A percentile compares a stretch with the other conserved stretches of the same genome.
phyloP scores from a whole-genome alignment of 768 basidiomycete species.

The Phlegmacium glaucopus region DNA sequence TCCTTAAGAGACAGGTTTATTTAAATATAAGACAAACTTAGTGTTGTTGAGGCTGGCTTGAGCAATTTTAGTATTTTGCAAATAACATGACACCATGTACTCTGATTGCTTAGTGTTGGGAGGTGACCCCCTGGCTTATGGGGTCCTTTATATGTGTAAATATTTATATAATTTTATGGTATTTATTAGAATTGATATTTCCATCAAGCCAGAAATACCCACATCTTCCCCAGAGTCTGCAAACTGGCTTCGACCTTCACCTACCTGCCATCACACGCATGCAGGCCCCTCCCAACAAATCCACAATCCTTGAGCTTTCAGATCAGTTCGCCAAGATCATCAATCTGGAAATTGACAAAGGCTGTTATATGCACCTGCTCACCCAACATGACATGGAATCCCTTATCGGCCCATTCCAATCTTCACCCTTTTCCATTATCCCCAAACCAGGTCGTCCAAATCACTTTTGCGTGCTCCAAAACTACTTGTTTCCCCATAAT shows the following conservation, averaged over 20 bases:
- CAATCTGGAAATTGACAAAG: slow-evolving; percentile 12
- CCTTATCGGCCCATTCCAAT: slow-evolving; percentile 33
- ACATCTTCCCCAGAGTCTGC: slow-evolving; percentile 15
- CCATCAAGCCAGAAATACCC: neutral
- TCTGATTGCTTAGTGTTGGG: too few species aligned
- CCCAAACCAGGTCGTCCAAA: slow-evolving; percentile 27
- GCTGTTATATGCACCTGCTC: slow-evolving; percentile 27
- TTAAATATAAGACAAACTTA: too few species aligned
- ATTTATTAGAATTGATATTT: too few species aligned
- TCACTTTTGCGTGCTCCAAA: slow-evolving; percentile 29
- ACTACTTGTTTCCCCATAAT: slow-evolving; percentile 28
- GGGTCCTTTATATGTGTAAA: too few species aligned
- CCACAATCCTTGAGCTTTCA: slow-evolving; percentile 8
- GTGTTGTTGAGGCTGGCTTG: too few species aligned
- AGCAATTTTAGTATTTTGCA: too few species aligned
- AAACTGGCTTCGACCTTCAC: slow-evolving; percentile 25
- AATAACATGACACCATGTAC: too few species aligned
- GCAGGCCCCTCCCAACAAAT: slow-evolving; percentile 24
- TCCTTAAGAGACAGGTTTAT: too few species aligned
- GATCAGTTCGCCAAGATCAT: slow-evolving; percentile 14
- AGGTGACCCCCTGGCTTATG: too few species aligned
- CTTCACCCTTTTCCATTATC: slow-evolving; percentile 30
- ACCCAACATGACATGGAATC: slow-evolving; percentile 15
- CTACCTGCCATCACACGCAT: slow-evolving; percentile 24
- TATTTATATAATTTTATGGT: too few species aligned